These are phyloP conservation scores for Leccinum pallidistipes DNA, from an alignment of 1,284 basidiomycete genomes.

Conservation along the genomic window DNA sequence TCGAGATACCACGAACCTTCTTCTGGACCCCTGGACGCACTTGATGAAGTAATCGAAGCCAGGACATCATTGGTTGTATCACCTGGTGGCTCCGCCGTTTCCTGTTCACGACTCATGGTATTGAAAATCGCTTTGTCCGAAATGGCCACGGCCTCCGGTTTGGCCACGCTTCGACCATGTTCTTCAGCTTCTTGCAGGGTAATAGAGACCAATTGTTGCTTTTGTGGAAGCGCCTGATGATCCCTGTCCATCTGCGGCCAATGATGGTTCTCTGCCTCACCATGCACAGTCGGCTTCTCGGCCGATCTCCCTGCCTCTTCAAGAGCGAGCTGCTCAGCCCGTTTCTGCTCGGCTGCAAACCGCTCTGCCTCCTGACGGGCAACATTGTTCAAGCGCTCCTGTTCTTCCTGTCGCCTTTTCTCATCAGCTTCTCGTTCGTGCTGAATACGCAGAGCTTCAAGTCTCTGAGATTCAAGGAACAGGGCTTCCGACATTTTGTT, in stretches of 20 bases:
- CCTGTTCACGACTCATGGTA: conserved; percentile 14
- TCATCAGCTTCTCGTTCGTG: conserved; percentile 32
- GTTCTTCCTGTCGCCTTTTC: conserved; percentile 33
- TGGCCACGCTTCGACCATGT: conserved; percentile 30
- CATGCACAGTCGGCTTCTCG: conserved; percentile 18
- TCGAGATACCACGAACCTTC: conserved; percentile 28
- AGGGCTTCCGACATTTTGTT: conserved; percentile 38
- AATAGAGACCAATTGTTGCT: conserved; percentile 20
- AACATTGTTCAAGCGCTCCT: conserved; percentile 28
- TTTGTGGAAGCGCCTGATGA: conserved; percentile 24
- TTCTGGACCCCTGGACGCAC: conserved; percentile 2
- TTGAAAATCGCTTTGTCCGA: conserved; percentile 28
- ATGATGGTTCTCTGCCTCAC: conserved; percentile 14
- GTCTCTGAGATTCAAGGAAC: conserved; percentile 34
- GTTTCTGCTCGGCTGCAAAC: conserved; percentile 29
- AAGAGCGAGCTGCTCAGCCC: conserved; percentile 22
- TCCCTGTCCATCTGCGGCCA: conserved; percentile 34
- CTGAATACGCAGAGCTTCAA: conserved; percentile 31
- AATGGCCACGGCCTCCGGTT: conserved; percentile 16
- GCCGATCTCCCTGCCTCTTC: conserved; percentile 33
- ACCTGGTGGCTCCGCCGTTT: conserved; percentile 6
- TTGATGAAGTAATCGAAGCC: neutral
- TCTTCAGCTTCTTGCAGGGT: conserved; percentile 29
- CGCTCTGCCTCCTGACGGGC: conserved; percentile 22
- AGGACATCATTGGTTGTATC: neutral